Base-by-base conservation (phyloP, 768 basidiomycete species). In the Hypholoma sublateritium region DNA sequence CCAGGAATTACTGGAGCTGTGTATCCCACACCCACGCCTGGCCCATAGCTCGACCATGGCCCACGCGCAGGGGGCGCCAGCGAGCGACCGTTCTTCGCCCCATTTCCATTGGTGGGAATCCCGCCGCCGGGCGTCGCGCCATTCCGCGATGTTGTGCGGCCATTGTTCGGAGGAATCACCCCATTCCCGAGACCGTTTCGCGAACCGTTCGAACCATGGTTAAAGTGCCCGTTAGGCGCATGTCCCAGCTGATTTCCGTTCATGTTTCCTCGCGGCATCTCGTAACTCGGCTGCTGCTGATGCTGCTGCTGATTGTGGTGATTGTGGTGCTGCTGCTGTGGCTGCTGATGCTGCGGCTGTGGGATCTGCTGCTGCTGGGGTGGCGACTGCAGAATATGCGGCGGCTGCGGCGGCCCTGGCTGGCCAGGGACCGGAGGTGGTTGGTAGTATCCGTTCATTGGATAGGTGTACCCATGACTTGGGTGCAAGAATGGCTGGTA, bases 1-100 rank as follows among this genome's bases (percentile, higher is more conserved):
- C 63, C 56, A 32, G 61, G 57, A 25, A 64, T 67, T 2, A 70
- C 64, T 70, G 69, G 52, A 58, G 71, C 32, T 64, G 72, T 58
- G 46, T 71, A 70, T 1, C 82, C 82, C 22, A 80, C 77, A 16
- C 82, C 75, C 35, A 82, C 69, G 12, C 86, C 86, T 63, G 86
- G 82, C 1, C 88, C 88, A 64, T 83, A 89, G 67, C 81, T 89
- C 87, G 5, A 32, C 28, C 88, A 90, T n/a, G 82, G 72, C 48
- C 77, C 71, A 48, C 82, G 73, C 19, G 79, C 71, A 47, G 79
- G 74, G 9, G 76, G 69, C 24, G 72, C 60, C 11, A 60, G 56
- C 17, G 64, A 63, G 41, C 61, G 60, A 42, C 59, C 66, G 57
- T 37, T 69, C 64, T 66, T 76, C 70, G 22, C 61, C 16, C 70